Evolutionary conservation across 2,329 filamentous ascomycete genomes (phyloP), one percentile per base, ranked within the genome.

Genomic region (Myriosclerotinia curreyana): DNA sequence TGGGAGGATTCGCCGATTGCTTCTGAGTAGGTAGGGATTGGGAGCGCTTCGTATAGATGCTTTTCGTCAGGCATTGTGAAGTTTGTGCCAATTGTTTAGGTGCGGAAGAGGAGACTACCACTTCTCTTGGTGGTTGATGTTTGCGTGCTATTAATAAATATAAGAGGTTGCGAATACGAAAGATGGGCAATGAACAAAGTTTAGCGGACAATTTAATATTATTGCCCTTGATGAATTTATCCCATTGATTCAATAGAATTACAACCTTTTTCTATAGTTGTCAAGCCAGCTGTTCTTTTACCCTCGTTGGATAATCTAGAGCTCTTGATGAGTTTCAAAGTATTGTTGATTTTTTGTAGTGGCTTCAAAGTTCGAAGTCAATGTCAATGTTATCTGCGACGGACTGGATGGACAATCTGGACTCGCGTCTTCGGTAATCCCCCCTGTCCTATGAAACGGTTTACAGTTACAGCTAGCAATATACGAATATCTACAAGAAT

Each of bases 21-120:
- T 79, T 96, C 91, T 76, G 94, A 91, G 77, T 95, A 95, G 52
- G 87, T 86, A 38, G 91, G 91, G 74, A 95, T 94, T 40, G 91
- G 89, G 53, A 89, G 81, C 67, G 82, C 78, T 72, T 85, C 82
- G 76, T 87, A 86, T 66, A 79, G 79, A 64, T 79, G 77, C 72
- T 86, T 86, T 75, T 84, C 79, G 75, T 83, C 82, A 68, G 78
- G 75, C 71, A 74, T 74, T 58, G 56, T 71, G 67, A 58, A 54
- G 65, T 60, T 62, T 59, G 42, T 63, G 31, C 22, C 38, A 63
- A 49, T 51, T 56, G 14, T 14, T 36, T 28, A 36, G 34, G 28
- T 28, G 54, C 25, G 25, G 44, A 42, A 58, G 34, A 48, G 15
- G 9, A 34, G 22, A 25, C 22, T 38, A 63, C 42, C 44, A 54